Percentiles rank a stretch among this genome's conserved stretches.
Evolutionary conservation across 1,139 yeast genomes (phyloP).

Genomic region (Hyphopichia khmerensis): DNA sequence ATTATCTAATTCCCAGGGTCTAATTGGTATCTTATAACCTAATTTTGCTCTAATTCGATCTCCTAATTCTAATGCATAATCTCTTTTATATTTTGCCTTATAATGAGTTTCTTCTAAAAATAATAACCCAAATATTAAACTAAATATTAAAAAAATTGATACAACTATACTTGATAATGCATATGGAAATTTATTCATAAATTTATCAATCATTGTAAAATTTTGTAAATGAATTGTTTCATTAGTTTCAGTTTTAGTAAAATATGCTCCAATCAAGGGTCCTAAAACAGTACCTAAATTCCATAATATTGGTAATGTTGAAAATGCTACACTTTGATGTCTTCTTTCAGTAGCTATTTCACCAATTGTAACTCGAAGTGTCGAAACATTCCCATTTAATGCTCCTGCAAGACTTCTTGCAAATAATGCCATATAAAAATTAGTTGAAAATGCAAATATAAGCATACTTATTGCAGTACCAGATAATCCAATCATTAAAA

Average conservation of each 20-base stretch:
- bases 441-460: conserved; percentile 51
- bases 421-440: conserved; percentile 49
- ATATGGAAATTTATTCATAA: conserved; percentile 51
- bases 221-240: too few species aligned
- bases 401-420: conserved; percentile 56
- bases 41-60: conserved; percentile 37
- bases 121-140: conserved; percentile 43
- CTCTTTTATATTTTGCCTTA: conserved; percentile 38
- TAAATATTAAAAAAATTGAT: conserved; percentile 38
- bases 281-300: conserved; percentile 51
- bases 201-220: conserved; percentile 10
- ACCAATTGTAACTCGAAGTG: conserved; percentile 58
- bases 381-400: conserved; percentile 63
- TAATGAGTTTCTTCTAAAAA: conserved; percentile 65
- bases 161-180: conserved; percentile 61
- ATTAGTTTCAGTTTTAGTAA: background rate
- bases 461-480: conserved; percentile 52
- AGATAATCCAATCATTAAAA: conserved; percentile 47
- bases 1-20: conserved; percentile 30
- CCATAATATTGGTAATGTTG: conserved; percentile 59
- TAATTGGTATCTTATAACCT: conserved; percentile 28
- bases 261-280: conserved; percentile 2
- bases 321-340: conserved; percentile 65
- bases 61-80: conserved; percentile 56
- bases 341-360: conserved; percentile 55